Base-by-base conservation (phyloP, 2,329 filamentous ascomycete genomes). In the Periconia sp. region DNA sequence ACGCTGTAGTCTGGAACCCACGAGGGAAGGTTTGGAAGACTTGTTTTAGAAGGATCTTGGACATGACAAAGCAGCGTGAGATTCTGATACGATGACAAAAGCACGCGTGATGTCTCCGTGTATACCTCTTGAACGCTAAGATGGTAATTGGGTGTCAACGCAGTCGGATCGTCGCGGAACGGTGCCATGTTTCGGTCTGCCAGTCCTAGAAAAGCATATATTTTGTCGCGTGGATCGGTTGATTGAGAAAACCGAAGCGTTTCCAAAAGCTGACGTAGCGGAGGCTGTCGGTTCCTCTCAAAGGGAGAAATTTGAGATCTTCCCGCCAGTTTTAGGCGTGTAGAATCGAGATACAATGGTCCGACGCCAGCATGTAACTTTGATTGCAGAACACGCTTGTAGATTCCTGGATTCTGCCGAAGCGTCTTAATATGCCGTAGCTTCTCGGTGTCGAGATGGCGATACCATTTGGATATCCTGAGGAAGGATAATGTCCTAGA, bases 1-100 rank as follows among this genome's bases (percentile, higher is more conserved):
- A 64, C 59, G 42, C 57, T 63, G 30, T 63, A 61, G 37, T 69
- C 65, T 6, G 64, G 66, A 6, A 67, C 66, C 63, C 65, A 68
- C 6, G 64, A 65, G 3, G 66, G 65, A 11, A 68, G 55, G 11
- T 52, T 49, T 1, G 47, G 20, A 23, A 59, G 59, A 14, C 46
- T 48, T 17, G 59, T 57, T 15, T 53, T 48, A 6, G 63, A 64
- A 1, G 37, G 41, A 47, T 68, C 65, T 51, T 68, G 58, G 8
- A 63, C 57, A 37, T 66, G 62, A n/a, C 58, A 65, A 8, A 68
- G 54, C 30, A 64, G 49, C 9, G 59, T 60, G 6, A 68, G 59
- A 35, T 60, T 61, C 20, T 53, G 37, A 43, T 56, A 59, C 6
- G 56, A 55, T 19, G 54, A 53, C 41, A 69, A 42, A 13, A 68